These are phyloP conservation scores for Coemansia sp. DNA, from an alignment of 192 early-diverging fungal genomes.

Conservation along the genomic window DNA sequence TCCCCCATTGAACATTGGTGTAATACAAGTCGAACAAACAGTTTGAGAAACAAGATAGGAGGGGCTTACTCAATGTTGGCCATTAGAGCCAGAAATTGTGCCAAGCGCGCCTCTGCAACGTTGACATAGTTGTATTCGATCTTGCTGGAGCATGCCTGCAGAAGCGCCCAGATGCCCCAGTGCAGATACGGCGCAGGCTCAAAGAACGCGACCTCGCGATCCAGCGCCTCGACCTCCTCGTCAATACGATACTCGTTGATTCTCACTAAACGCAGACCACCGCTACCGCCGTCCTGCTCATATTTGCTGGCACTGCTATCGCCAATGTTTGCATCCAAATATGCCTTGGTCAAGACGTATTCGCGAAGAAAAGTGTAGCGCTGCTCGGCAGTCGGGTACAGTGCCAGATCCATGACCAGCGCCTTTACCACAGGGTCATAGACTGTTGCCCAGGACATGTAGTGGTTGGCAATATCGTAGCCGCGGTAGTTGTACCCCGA, in stretches of 20 bases:
- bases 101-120: slow-evolving; percentile 60
- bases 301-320: slow-evolving; percentile 26
- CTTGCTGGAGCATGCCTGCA: slow-evolving; percentile 75
- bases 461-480: slow-evolving; percentile 82
- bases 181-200: slow-evolving; percentile 58
- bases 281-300: slow-evolving; percentile 8
- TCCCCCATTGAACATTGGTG: neutral
- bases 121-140: slow-evolving; percentile 76
- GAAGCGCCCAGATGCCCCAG: slow-evolving; percentile 79
- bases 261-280: slow-evolving; percentile 15
- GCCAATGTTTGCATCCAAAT: slow-evolving; percentile 38
- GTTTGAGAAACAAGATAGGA: neutral
- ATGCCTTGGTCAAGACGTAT: slow-evolving; percentile 60
- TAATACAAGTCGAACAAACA: too few relatives aligned
- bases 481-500: slow-evolving; percentile 76
- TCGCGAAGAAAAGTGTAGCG: slow-evolving; percentile 63
- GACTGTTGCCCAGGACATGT: slow-evolving; percentile 80
- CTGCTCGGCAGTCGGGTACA: slow-evolving; percentile 62
- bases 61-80: neutral
- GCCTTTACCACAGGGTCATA: slow-evolving; percentile 62
- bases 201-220: slow-evolving; percentile 37
- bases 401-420: slow-evolving; percentile 39
- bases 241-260: slow-evolving; percentile 22
- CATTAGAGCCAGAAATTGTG: slow-evolving; percentile 42
- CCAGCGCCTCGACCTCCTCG: slow-evolving; percentile 23